Base-by-base conservation (phyloP, 1,284 basidiomycete species). In the Ceratorhiza oryzae-sativae region DNA sequence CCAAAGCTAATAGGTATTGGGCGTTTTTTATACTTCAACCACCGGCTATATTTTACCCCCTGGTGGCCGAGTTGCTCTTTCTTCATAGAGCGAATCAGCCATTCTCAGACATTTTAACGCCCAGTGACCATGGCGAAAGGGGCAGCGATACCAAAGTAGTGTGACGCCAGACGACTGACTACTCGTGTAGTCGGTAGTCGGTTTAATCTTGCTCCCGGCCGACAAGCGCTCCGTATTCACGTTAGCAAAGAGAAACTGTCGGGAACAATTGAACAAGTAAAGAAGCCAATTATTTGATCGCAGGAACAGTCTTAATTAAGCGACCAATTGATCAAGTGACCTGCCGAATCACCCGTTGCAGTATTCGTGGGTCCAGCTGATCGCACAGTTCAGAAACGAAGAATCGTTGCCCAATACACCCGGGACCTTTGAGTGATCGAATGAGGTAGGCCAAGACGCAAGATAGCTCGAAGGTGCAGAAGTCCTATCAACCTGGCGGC, bases 141-240 rank as follows among this genome's bases (percentile, higher is more conserved):
- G 30, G 53, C 30, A 55, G 36, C 18, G 30, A 13, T 55, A 34
- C 53, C 53, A 55, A 36, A 55, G n/a, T 6, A 13, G 53, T 34
- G 30, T 15, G 18, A n/a, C 30, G 32, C 2, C 18, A 55, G 30
- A 18, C 30, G 9, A 55, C 30, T 13, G 30, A 27, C 18, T 15
- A 9, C 27, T 55, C 30, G 10, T 3, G 1, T 32, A 18, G 12
- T 32, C 30, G 53, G 30, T 34, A 32, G 32, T 34, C 30, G 53
- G 53, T 55, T 55, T 55, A 27, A 55, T 34, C 36, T 32, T 36
- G 53, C 53, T 55, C 53, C 53, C 53, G 32, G 18, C 53, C 53
- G 30, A 55, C 8, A 5, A 10, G 9, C 13, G 18, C 4, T 8
- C 3, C n/a, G 53, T 18, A 8, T 55, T 34, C 36, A 23, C 15